Evolutionary conservation across 805 yeast species (phyloP), one percentile per base, ranked within the genome.

Genomic region (Zygotorulaspora florentina): DNA sequence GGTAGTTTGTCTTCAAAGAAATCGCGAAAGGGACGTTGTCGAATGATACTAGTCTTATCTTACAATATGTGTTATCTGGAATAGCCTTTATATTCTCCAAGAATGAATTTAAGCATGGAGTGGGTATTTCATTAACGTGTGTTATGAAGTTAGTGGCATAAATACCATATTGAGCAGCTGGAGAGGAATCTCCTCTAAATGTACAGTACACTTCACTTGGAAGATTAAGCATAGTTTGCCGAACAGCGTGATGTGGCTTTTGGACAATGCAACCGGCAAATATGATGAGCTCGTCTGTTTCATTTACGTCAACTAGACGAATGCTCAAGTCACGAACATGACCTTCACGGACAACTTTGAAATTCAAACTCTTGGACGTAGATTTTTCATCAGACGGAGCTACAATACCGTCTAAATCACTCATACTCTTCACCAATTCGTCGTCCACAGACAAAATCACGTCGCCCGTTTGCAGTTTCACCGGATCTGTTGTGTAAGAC

Each of bases 161-260:
- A 47, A 90, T 76, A 11, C 86, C 86, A 62, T 85, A 88, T 59
- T 85, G 90, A 45, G 80, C 75, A 13, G 93, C 93, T 7, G 96
- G 96, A 0, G 96, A 87, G 6, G 96, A 96, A 30, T 79, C 75
- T 35, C 82, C 75, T 59, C 85, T 77, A 18, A 81, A 73, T 2
- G 88, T 83, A 43, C 88, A 82, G 60, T 89, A 90, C n/a, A 90
- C 93, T 43, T 79, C 81, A 13, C 91, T 83, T 10, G 95, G 96
- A 42, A 87, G 70, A 45, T 77, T 73, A 43, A 79, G 78, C 77
- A 86, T 82, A 31, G 85, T 80, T 68, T 89, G 96, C 51, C 90
- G 79, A 13, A 89, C 96, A 8, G 93, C 91, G 59, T 85, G 95
- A 64, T 88, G 96, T n/a, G 96, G 96, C 31, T 80, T 76, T 61